Evolutionary conservation across 2,329 filamentous ascomycete genomes (phyloP), one percentile per base, ranked within the genome.

Genomic region (Beauveria medogensis): DNA sequence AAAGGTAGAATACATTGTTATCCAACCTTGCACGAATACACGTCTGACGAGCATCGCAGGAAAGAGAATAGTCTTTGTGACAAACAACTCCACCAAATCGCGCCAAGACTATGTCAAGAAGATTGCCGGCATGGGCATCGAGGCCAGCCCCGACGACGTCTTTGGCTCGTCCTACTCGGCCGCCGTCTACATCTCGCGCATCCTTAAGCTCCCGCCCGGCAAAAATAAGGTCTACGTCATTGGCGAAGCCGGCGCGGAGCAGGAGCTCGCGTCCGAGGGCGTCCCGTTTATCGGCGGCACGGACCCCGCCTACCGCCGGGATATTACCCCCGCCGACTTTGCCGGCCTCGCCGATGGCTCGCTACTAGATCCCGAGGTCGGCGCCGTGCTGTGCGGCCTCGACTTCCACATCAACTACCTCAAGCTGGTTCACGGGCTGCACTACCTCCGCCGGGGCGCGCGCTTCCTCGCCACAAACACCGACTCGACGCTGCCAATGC

Each of bases 71-170:
- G 87, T 99, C 59, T 99, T 99, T 71, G 94, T 99, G 57, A 99
- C 94, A 46, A 99, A 99, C 78, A 99, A 99, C 79, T 97, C 92
- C 70, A 97, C 94, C 61, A 99, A 99, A 74, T 96, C 93, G 12
- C 89, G 94, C 61, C 80, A 83, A 55, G 92, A 97, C 72, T 99
- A 99, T 76, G 88, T 89, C 73, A 91, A 93, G 79, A 99, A 97
- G 72, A 87, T 99, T 63, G 85, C 89, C 52, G 78, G 78, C 59
- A 82, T 97, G 72, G 89, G 89, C 52, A 96, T 99, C 68, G 87
- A 89, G 1, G 87, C 85, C 67, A 80, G 84, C 62, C 84, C 89
- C 48, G 91, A 97, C 71, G 94, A 99, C 77, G 90, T 99, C 66
- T 99, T 99, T 72, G 92, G 91, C 64, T 96, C 93, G 9, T 89